Conservation (phyloP, 2,329 filamentous ascomycete species). For the Venturia pyrina region DNA sequence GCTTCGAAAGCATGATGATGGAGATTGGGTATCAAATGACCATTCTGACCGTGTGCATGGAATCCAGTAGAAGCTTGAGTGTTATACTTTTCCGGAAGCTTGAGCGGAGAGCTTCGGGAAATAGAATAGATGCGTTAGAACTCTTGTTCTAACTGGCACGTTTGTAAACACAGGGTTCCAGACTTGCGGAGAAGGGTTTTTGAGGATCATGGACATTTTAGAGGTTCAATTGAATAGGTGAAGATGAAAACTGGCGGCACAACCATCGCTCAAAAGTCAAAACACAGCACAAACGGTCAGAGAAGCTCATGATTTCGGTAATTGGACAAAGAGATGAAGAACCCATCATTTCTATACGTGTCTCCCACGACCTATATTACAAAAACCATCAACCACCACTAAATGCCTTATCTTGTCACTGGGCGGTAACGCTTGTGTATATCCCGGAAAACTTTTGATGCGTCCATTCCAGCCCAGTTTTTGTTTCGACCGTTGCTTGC, state of each 20-base stretch:
- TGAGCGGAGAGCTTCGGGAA: background rate
- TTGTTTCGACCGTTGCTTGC: constrained; percentile 3
- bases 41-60: background rate
- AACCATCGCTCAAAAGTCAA: background rate
- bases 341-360: constrained; percentile 8
- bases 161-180: background rate
- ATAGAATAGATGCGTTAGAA: background rate
- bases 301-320: background rate
- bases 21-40: background rate
- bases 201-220: background rate
- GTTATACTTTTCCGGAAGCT: background rate
- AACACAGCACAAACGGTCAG: background rate
- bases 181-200: too few relatives aligned
- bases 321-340: constrained; percentile 7
- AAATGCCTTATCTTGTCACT: background rate
- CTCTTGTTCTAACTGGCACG: background rate
- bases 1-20: background rate
- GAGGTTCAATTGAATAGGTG: background rate
- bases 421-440: background rate
- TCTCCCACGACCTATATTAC: constrained; percentile 8
- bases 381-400: constrained; percentile 7
- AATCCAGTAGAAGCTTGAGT: background rate
- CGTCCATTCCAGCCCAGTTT: background rate
- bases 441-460: background rate
- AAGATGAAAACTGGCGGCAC: background rate